Percentiles rank a stretch among this genome's conserved stretches.
phyloP scores from a whole-genome alignment of 148 eudicot species.

The Fagopyrum homotropicum region DNA sequence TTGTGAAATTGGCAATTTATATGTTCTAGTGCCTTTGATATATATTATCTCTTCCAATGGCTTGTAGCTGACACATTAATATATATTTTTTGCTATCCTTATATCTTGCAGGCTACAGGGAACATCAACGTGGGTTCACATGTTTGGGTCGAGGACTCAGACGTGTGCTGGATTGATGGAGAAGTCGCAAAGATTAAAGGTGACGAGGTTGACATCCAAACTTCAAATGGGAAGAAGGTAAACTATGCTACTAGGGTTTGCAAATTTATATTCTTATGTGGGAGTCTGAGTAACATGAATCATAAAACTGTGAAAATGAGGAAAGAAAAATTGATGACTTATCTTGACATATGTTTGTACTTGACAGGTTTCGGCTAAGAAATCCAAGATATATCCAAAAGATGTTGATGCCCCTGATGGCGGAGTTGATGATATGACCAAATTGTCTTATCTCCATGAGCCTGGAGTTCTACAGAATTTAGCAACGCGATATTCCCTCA shows the following conservation, averaged over 20 bases:
- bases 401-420: constrained; percentile 83
- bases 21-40: constrained; percentile 23
- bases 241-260: neutral
- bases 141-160: constrained; percentile 57
- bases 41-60: neutral
- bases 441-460: constrained; percentile 84
- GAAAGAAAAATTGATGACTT: neutral
- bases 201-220: constrained; percentile 31
- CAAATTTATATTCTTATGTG: neutral
- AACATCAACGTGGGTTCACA: constrained; percentile 50
- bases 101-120: constrained; percentile 19
- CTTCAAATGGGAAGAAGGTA: constrained; percentile 44
- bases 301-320: neutral
- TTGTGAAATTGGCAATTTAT: neutral
- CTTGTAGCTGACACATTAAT: neutral
- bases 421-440: constrained; percentile 98
- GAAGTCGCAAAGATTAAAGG: constrained; percentile 42
- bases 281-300: neutral
- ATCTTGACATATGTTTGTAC: neutral
- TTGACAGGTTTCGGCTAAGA: constrained; percentile 39
- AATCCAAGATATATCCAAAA: constrained; percentile 61
- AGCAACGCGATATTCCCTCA: constrained; percentile 54
- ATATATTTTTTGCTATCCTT: neutral
- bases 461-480: constrained; percentile 90
- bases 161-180: constrained; percentile 54